A percentile compares a stretch with the other conserved stretches of the same genome.
Conservation (phyloP, 2,329 filamentous ascomycete genomes). For the Thermothelomyces thermophilus region DNA sequence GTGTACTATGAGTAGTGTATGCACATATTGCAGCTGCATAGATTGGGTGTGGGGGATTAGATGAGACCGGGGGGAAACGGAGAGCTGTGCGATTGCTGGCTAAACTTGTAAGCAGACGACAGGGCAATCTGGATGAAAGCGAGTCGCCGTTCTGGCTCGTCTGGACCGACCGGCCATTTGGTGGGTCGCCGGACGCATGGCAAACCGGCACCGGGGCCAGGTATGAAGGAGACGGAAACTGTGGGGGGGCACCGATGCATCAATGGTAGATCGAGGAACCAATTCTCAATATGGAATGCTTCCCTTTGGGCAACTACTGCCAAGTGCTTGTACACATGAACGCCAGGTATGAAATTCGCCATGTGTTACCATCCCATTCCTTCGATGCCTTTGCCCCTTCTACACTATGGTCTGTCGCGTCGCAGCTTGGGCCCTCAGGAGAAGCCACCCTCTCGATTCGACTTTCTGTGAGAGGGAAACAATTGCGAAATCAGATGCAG, state of each 20-base stretch:
- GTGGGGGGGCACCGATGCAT: not conserved
- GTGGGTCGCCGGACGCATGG: not conserved
- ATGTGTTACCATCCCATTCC: not conserved
- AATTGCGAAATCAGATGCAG: conserved; percentile 5
- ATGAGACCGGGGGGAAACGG: not conserved
- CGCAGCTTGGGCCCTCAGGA: no score
- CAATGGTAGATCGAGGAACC: no score
- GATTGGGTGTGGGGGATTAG: not conserved
- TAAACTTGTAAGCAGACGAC: conserved; percentile 21
- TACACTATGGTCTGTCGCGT: not conserved
- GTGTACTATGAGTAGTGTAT: no score
- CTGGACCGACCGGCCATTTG: not conserved
- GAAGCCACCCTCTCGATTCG: no score
- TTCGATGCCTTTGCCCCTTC: no score
- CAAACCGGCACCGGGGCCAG: conserved; percentile 1
- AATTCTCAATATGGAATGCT: no score
- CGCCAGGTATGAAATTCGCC: no score
- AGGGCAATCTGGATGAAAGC: conserved; percentile 24
- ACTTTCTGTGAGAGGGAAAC: conserved; percentile 3
- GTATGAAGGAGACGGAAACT: not conserved
- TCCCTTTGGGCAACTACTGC: no score
- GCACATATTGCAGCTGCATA: no score
- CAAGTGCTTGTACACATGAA: no score
- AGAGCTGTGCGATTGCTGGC: conserved; percentile 8
- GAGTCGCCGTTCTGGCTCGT: not conserved